These are phyloP conservation scores for Pseudocercospora fuligena DNA, from an alignment of 2,329 filamentous ascomycete genomes.

Conservation along the genomic window DNA sequence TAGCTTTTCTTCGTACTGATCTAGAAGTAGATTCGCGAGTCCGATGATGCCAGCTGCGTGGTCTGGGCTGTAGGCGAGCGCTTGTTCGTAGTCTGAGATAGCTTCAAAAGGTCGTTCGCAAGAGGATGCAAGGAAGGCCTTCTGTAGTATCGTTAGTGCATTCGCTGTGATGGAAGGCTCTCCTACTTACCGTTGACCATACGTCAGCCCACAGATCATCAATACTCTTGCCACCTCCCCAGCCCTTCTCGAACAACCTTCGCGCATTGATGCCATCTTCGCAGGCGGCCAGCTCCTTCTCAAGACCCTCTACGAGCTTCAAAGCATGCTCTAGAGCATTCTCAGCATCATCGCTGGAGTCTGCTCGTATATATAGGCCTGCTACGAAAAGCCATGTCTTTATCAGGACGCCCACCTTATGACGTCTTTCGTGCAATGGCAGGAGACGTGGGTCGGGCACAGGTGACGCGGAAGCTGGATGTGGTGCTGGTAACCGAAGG, in stretches of 20 bases:
- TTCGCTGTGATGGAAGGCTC: not conserved
- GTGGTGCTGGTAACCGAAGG: conserved; percentile 47
- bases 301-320: conserved; percentile 73
- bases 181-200: conserved; percentile 71
- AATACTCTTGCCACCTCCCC: conserved; percentile 79
- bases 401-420: conserved; percentile 65
- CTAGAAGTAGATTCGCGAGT: conserved; percentile 81
- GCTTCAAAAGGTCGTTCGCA: conserved; percentile 70
- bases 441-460: conserved; percentile 55
- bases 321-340: conserved; percentile 81
- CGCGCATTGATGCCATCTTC: conserved; percentile 65
- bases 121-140: conserved; percentile 69
- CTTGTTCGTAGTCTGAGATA: conserved; percentile 78
- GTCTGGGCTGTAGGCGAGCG: conserved; percentile 77
- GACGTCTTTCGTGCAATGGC: conserved; percentile 57
- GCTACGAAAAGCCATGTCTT: conserved; percentile 91
- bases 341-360: conserved; percentile 77
- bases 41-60: conserved; percentile 81
- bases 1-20: conserved; percentile 73
- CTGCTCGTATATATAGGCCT: conserved; percentile 82
- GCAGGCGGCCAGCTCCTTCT: conserved; percentile 64
- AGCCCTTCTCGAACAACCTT: conserved; percentile 68
- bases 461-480: conserved; percentile 42
- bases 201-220: conserved; percentile 87
- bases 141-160: conserved; percentile 51